Base-by-base conservation (phyloP, 345 rosid species). In the Heritiera fomes region DNA sequence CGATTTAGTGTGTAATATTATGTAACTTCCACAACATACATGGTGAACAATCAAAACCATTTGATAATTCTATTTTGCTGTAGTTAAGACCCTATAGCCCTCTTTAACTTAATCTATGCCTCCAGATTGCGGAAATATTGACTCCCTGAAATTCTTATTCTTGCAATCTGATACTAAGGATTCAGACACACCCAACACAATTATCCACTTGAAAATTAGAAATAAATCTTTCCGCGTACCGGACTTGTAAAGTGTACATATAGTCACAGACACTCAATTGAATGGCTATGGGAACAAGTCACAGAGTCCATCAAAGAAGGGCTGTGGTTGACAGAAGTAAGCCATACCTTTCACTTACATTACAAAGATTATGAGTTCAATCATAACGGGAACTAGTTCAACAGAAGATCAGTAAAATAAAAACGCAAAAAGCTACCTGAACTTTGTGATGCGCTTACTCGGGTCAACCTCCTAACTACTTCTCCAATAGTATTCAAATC, bases 401-500 rank as follows among this genome's bases (percentile, higher is more conserved):
- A 23, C 12, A 14, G 4, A 32, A 28, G 14, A 64, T 23, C 18
- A 12, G 50, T 13, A 50, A 18, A 49, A 49, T 10, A 15, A 46
- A 43, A 62, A 49, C 32, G 34, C 32, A 49, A 62, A 69, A 11
- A 23, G n/a, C 59, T 40, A 80, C 83, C 83, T 62, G 40, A 34
- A n/a, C 23, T 40, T 69, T 12, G 9, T 4, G 38, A 47, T 0
- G 43, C 52, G 41, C 66, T 46, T 47, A 61, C 81, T 92, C 90
- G 0, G 28, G 28, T 34, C 93, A 77, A 88, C 85, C 41, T 4
- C 40, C 13, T 81, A 7, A 89, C 2, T 18, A 78, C 47, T 49
- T 77, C 83, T 47, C 90, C 88, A 40, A 91, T 90, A 66, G 81
- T 87, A 71, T 87, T 89, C 76, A 89, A 90, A 82, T 96, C 97